A percentile compares a stretch with the other conserved stretches of the same genome.
Conservation (phyloP, 2,329 filamentous ascomycete genomes). For the Camptophora hylomeconis region DNA sequence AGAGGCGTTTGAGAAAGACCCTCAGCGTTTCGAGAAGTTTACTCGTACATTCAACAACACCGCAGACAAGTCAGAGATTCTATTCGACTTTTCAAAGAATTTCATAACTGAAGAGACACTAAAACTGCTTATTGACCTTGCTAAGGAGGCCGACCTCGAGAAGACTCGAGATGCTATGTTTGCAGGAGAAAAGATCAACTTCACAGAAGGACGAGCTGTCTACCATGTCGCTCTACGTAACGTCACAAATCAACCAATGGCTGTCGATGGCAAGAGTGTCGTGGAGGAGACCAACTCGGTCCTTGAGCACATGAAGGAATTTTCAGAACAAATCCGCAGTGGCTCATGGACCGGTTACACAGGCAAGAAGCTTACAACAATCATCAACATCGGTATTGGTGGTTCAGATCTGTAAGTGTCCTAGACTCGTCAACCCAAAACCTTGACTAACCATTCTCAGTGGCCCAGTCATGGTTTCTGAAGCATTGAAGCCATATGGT, state of each 20-base stretch:
- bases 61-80: slow-evolving; percentile 68
- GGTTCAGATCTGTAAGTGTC: slow-evolving; percentile 83
- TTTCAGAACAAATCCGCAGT: slow-evolving; percentile 85
- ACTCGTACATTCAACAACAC: slow-evolving; percentile 69
- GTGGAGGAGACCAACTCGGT: slow-evolving; percentile 87
- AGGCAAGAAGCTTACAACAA: slow-evolving; percentile 91
- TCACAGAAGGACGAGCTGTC: slow-evolving; percentile 91
- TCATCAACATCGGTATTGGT: slow-evolving; percentile 96
- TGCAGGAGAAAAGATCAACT: slow-evolving; percentile 96
- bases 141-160: slow-evolving; percentile 80
- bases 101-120: slow-evolving; percentile 90
- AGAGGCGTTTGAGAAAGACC: slow-evolving; percentile 81
- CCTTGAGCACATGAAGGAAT: slow-evolving; percentile 95
- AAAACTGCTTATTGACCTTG: slow-evolving; percentile 72
- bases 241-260: slow-evolving; percentile 63
- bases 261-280: slow-evolving; percentile 85
- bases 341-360: slow-evolving; percentile 96
- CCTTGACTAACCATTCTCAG: slow-evolving; percentile 34
- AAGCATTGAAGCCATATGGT: slow-evolving; percentile 91
- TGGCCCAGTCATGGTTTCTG: slow-evolving; percentile 96
- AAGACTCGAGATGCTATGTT: slow-evolving; percentile 97
- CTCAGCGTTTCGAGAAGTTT: slow-evolving; percentile 80
- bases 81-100: slow-evolving; percentile 99
- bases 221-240: slow-evolving; percentile 94
- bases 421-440: background rate